Percentiles rank a stretch among this genome's conserved stretches.
phyloP scores from a whole-genome alignment of 2,329 filamentous ascomycete genomes.

The Pseudogymnoascus pannorum region DNA sequence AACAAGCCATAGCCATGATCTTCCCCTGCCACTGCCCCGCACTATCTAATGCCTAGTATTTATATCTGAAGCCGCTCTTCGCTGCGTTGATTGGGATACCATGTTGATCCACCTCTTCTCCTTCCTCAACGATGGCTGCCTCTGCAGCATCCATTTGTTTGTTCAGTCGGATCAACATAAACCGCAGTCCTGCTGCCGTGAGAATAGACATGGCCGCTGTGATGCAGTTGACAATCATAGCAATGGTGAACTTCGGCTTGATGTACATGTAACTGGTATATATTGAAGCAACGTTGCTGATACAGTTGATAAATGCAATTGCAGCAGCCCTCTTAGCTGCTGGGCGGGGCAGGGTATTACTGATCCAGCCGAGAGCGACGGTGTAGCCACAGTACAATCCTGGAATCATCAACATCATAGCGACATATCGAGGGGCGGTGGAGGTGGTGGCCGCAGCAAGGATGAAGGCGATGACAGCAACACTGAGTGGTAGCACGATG shows the following conservation, averaged over 20 bases:
- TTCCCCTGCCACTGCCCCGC: background rate
- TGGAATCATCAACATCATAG: conserved; percentile 66
- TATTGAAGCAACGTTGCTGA: conserved; percentile 62
- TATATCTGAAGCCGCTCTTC: conserved; percentile 12
- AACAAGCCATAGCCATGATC: background rate
- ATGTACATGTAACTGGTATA: conserved; percentile 65
- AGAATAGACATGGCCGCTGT: conserved; percentile 58
- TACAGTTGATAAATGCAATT: conserved; percentile 67
- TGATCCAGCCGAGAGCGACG: conserved; percentile 66
- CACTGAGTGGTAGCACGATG: conserved; percentile 52
- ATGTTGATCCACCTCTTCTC: conserved; percentile 10
- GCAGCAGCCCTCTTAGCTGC: conserved; percentile 57
- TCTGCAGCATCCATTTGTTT: conserved; percentile 61
- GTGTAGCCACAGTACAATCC: conserved; percentile 61
- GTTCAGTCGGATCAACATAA: conserved; percentile 59
- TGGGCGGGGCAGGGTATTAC: conserved; percentile 66
- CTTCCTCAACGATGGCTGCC: conserved; percentile 40
- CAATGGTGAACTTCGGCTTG: conserved; percentile 43
- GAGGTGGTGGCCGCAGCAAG: conserved; percentile 56
- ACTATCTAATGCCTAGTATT: background rate
- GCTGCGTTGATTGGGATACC: conserved; percentile 14
- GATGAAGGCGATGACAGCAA: conserved; percentile 59
- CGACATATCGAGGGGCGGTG: conserved; percentile 56
- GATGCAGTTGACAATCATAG: conserved; percentile 61
- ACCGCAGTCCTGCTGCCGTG: conserved; percentile 53